Evolutionary conservation across 208 protist species (phyloP), one percentile per base, ranked within the genome.

Genomic region (Acanthamoeba rhysodes): DNA sequence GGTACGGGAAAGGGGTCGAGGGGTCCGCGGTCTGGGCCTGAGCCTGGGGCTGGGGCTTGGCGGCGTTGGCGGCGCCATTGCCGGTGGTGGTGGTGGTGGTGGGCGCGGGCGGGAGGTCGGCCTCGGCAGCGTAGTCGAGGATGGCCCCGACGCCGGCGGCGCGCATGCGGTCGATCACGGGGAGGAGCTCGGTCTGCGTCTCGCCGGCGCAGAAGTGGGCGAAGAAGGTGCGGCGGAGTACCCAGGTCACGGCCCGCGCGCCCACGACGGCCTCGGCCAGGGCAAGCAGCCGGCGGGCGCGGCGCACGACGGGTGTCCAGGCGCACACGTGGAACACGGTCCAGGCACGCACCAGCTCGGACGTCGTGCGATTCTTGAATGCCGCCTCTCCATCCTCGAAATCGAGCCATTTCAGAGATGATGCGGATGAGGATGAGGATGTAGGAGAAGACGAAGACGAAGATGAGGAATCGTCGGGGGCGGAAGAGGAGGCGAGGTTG

Each of bases 121-220:
- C 98, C 97, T 99, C 99, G 24, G 98, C 99, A 6, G 98, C 98
- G 95, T 99, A 99, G 96, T 99, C 99, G 37, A 99, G 97, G 53
- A 99, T 98, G 76, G 98, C 96, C 48, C 98, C 98, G 74, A 99
- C 97, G 78, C 98, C 97, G 48, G 96, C 95, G 27, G 95, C 84
- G 12, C 97, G 96, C 48, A 99, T 97, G 57, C 93, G 70, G 20
- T 97, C 94, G 41, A 99, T 95, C 2, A 98, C 98, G 66, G 96
- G 68, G 53, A 97, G 95, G 24, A 99, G 95, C 94, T 99, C 98
- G n/a, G 97, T 90, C 45, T 98, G 98, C 95, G 98, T 98, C 95
- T 98, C 98, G n/a, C 99, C 99, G 8, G 98, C 99, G 95, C 98
- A 99, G 94, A 99, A 99, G 95, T 99, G 98, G 74, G 95, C 93